Conservation (phyloP, 1,139 yeast species). For the Pichia sp. region DNA sequence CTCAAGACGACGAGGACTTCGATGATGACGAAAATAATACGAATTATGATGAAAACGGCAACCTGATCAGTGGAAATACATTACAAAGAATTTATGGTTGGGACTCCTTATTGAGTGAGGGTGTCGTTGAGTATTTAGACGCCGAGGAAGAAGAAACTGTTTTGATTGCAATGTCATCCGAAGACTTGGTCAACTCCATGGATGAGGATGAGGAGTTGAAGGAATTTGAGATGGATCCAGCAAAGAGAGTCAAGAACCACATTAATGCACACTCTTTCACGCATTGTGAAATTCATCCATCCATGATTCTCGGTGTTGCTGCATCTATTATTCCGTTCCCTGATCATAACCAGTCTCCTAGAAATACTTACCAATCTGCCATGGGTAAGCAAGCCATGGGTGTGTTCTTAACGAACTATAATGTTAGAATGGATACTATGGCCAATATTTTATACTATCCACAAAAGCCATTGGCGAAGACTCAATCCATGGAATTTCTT, state of each 20-base stretch:
- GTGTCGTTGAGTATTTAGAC: slow-evolving; percentile 89
- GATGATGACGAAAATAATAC: slow-evolving; percentile 35
- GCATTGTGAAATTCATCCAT: slow-evolving; percentile 98
- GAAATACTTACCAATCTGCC: slow-evolving; percentile 98
- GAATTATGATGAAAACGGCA: slow-evolving; percentile 25
- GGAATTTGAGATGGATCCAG: slow-evolving; percentile 55
- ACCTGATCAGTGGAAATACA: background rate
- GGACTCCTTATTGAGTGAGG: slow-evolving; percentile 77
- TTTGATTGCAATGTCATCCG: slow-evolving; percentile 98
- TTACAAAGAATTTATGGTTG: slow-evolving; percentile 56
- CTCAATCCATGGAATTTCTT: slow-evolving; percentile 97
- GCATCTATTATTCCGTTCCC: slow-evolving; percentile 99
- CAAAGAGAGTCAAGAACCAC: slow-evolving; percentile 72
- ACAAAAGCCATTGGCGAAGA: slow-evolving; percentile 97
- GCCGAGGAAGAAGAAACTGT: slow-evolving; percentile 98
- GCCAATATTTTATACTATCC: slow-evolving; percentile 96
- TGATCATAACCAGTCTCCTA: slow-evolving; percentile 98
- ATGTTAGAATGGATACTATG: slow-evolving; percentile 99
- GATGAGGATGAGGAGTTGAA: slow-evolving; percentile 39
- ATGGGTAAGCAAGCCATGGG: slow-evolving; percentile 99
- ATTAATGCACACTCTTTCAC: slow-evolving; percentile 69
- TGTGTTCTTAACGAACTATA: slow-evolving; percentile 92
- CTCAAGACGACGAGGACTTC: slow-evolving; percentile 42
- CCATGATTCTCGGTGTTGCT: slow-evolving; percentile 97
- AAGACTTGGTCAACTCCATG: slow-evolving; percentile 61